phyloP scores from a whole-genome alignment of 768 basidiomycete genomes.

The Tylopilus subfusipes region DNA sequence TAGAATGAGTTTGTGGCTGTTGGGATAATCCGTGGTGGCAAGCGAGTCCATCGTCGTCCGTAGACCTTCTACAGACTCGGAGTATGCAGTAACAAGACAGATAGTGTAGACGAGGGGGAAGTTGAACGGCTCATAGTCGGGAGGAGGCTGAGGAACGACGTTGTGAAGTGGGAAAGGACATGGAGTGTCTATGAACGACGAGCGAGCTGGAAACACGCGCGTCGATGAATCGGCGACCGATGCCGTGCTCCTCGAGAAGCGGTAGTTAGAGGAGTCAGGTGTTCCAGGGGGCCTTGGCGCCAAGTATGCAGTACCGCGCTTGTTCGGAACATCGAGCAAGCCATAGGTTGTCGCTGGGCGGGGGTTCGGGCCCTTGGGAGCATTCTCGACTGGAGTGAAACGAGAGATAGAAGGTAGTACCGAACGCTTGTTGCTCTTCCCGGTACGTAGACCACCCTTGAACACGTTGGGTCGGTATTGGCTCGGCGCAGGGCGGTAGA shows the following conservation, averaged over 20 bases:
- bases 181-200: constrained; percentile 60
- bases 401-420: constrained; percentile 68
- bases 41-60: constrained; percentile 98
- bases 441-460: constrained; percentile 57
- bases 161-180: constrained; percentile 93
- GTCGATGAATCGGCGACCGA: constrained; percentile 53
- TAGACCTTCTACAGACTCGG: constrained; percentile 93
- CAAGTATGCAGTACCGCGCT: constrained; percentile 55
- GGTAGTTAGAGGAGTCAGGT: constrained; percentile 65
- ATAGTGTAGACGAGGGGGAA: constrained; percentile 93
- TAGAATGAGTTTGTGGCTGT: constrained; percentile 92
- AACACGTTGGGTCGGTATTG: constrained; percentile 85
- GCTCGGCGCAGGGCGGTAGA: constrained; percentile 89
- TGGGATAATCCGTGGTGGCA: constrained; percentile 97
- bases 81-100: constrained; percentile 96
- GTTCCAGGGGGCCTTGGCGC: constrained; percentile 38
- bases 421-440: constrained; percentile 50
- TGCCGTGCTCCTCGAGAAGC: constrained; percentile 78
- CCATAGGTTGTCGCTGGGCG: constrained; percentile 66
- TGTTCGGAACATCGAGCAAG: constrained; percentile 60
- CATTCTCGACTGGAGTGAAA: constrained; percentile 69
- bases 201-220: constrained; percentile 34
- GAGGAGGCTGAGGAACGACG: constrained; percentile 89
- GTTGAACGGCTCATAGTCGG: constrained; percentile 92
- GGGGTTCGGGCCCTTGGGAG: constrained; percentile 48